These are phyloP conservation scores for Hansenula sp. DNA, from an alignment of 1,139 yeast genomes.

Conservation along the genomic window DNA sequence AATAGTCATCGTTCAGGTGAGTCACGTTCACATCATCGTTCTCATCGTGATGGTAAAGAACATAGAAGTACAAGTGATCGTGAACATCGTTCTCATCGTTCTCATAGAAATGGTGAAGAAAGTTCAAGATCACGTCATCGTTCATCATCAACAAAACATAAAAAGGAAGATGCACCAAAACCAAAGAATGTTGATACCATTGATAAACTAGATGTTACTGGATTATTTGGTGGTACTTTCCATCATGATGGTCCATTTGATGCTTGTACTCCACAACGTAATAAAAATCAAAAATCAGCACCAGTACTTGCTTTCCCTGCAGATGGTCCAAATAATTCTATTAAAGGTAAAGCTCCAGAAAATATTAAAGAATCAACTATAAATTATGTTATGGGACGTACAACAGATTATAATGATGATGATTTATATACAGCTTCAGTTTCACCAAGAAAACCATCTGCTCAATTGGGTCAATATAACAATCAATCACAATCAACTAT, in stretches of 20 bases:
- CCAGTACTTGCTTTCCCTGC: conserved; percentile 95
- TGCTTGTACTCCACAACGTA: conserved; percentile 96
- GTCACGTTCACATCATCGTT: conserved; percentile 2
- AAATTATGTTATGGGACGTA: conserved; percentile 57
- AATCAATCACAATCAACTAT: conserved; percentile 20
- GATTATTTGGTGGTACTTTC: conserved; percentile 90
- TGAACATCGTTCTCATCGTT: conserved; percentile 1
- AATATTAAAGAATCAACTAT: conserved; percentile 48
- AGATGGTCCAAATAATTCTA: conserved; percentile 89
- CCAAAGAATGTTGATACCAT: conserved; percentile 76
- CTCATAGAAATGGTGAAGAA: conserved; percentile 1
- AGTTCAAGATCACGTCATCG: conserved; percentile 7
- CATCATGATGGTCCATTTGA: conserved; percentile 99
- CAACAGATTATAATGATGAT: conserved; percentile 24
- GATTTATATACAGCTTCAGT: conserved; percentile 22
- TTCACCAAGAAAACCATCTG: conserved; percentile 3
- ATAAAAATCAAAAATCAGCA: conserved; percentile 73
- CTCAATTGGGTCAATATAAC: conserved; percentile 3
- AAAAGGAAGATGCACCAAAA: conserved; percentile 8
- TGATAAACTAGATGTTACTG: conserved; percentile 93
- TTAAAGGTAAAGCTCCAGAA: conserved; percentile 49
- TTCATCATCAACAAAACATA: conserved; percentile 13
- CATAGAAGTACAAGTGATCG: neutral
- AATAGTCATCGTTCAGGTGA: conserved; percentile 1
- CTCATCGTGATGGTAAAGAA: conserved; percentile 3